A percentile compares a stretch with the other conserved stretches of the same genome.
Conservation (phyloP, 2,329 filamentous ascomycete species). For the Venturiaceae sp. region DNA sequence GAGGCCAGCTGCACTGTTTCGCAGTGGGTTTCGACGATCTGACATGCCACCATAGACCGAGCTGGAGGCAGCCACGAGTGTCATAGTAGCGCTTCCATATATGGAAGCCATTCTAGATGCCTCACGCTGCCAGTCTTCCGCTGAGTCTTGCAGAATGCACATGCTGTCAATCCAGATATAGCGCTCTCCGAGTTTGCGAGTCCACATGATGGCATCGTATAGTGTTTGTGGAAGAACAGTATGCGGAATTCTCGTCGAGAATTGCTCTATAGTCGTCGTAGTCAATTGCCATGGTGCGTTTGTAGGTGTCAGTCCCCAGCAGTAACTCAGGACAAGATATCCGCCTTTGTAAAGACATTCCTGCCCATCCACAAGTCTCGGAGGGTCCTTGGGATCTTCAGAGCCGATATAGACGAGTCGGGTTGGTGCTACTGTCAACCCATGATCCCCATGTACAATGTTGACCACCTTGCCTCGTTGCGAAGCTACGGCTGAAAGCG, state of each 20-base stretch:
- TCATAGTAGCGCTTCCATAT: not conserved
- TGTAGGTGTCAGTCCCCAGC: not conserved
- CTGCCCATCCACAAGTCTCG: not conserved
- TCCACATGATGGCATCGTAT: constrained; percentile 10
- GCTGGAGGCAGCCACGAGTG: constrained; percentile 2
- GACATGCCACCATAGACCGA: constrained; percentile 1
- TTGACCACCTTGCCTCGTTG: too few species aligned
- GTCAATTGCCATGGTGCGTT: not conserved
- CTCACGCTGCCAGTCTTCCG: constrained; percentile 2
- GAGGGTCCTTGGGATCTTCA: not conserved
- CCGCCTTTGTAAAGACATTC: not conserved
- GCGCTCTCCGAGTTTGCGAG: constrained; percentile 5
- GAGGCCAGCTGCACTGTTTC: not conserved
- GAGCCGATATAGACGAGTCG: too few species aligned
- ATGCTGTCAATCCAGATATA: constrained; percentile 15
- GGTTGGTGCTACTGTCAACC: too few species aligned
- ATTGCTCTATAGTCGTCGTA: not conserved
- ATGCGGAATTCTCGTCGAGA: not conserved
- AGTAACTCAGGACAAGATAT: constrained; percentile 4
- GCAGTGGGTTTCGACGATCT: constrained; percentile 2
- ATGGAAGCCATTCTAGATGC: constrained; percentile 3
- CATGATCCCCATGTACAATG: too few species aligned
- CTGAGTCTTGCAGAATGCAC: constrained; percentile 9
- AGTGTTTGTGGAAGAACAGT: constrained; percentile 9
- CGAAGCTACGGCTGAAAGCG: too few species aligned